A percentile compares a stretch with the other conserved stretches of the same genome.
These are phyloP conservation scores for Sarcomyxa edulis DNA, from an alignment of 768 basidiomycete species.

Conservation along the genomic window DNA sequence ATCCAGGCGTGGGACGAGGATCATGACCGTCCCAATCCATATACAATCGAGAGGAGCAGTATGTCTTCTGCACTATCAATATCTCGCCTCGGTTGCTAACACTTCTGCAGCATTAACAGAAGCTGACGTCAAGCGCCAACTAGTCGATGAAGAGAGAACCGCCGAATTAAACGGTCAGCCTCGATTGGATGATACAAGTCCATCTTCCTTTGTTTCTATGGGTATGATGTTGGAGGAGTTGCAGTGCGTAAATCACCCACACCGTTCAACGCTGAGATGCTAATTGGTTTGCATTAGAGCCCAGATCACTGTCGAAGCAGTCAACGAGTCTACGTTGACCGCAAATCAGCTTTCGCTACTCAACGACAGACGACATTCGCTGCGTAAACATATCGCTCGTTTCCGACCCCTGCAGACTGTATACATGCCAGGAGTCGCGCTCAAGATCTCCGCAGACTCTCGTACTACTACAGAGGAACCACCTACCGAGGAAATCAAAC, in stretches of 20 bases:
- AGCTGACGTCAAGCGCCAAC: not conserved
- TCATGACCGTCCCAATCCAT: slow-evolving; percentile 17
- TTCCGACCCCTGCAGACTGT: slow-evolving; percentile 3
- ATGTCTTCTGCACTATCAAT: too few species aligned
- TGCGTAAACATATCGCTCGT: not conserved
- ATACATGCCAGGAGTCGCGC: slow-evolving; percentile 4
- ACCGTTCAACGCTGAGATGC: not conserved
- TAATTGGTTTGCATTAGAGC: not conserved
- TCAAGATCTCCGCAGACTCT: not conserved
- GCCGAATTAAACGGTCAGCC: not conserved
- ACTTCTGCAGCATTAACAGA: not conserved
- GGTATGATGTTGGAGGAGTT: not conserved
- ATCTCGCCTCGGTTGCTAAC: too few species aligned
- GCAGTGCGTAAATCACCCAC: not conserved
- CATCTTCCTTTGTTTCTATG: not conserved
- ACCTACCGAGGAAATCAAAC: slow-evolving; percentile 7
- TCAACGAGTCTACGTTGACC: not conserved
- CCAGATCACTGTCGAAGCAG: not conserved
- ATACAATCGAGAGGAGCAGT: slow-evolving; percentile 7
- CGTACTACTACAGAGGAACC: not conserved
- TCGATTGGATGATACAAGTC: not conserved
- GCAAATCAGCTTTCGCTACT: not conserved
- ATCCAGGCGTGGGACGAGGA: slow-evolving; percentile 19
- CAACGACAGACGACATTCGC: not conserved
- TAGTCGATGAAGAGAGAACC: not conserved